phyloP scores from a whole-genome alignment of 192 early-diverging fungal genomes.

The Backusella liffmaniae region DNA sequence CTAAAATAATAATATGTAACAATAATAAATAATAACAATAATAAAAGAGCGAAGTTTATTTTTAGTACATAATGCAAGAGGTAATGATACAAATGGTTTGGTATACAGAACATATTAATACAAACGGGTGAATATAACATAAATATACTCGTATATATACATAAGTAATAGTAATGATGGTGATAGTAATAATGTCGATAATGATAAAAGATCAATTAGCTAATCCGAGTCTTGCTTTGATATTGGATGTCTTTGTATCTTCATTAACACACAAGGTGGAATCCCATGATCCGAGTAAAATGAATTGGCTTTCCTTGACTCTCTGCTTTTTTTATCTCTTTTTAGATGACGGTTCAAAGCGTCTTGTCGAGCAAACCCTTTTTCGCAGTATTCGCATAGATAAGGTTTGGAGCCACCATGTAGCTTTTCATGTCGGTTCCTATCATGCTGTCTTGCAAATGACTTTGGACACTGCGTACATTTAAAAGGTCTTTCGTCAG shows the following conservation, averaged over 20 bases:
- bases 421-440: conserved; percentile 80
- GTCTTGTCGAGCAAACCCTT: conserved; percentile 72
- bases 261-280: not conserved
- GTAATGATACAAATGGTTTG: not conserved
- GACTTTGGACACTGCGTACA: conserved; percentile 63
- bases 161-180: not conserved
- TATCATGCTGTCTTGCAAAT: conserved; percentile 84
- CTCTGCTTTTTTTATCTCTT: conserved; percentile 41
- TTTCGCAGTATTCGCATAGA: conserved; percentile 63
- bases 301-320: not conserved
- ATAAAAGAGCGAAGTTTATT: not conserved
- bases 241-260: not conserved
- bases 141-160: not conserved
- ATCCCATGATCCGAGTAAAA: not conserved
- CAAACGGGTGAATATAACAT: not conserved
- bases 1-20: not conserved
- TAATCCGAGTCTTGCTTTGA: not conserved
- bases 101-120: conserved; percentile 1
- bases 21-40: not conserved
- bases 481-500: conserved; percentile 63
- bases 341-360: conserved; percentile 68
- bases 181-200: not conserved
- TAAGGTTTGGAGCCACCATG: conserved; percentile 73
- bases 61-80: not conserved
- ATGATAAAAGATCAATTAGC: not conserved